A percentile compares a stretch with the other conserved stretches of the same genome.
phyloP scores from a whole-genome alignment of 2,329 filamentous ascomycete species.

The Escovopsis sp. region DNA sequence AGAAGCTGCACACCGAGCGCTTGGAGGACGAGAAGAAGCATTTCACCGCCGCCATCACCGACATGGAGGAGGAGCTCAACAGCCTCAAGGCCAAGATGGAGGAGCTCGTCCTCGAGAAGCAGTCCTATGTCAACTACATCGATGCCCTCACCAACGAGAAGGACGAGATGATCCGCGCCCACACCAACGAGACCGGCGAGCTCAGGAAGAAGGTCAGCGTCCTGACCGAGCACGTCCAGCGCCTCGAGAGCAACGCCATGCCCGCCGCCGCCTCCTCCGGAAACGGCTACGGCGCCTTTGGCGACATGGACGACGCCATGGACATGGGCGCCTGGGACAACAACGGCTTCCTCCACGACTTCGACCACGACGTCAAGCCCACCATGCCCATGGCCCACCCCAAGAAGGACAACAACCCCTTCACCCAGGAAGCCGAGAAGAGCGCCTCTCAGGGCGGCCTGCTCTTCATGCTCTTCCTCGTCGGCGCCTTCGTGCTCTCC shows the following conservation, averaged over 20 bases:
- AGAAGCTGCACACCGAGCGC: conserved; percentile 95
- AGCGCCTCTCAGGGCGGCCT: conserved; percentile 63
- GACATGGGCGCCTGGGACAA: conserved; percentile 74
- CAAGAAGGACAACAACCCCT: conserved; percentile 27
- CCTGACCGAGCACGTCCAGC: conserved; percentile 57
- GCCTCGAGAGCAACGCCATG: conserved; percentile 47
- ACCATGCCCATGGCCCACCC: conserved; percentile 42
- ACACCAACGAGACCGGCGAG: conserved; percentile 82
- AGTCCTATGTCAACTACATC: conserved; percentile 60
- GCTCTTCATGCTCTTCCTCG: conserved; percentile 89
- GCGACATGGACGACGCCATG: conserved; percentile 63
- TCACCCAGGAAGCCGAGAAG: conserved; percentile 37
- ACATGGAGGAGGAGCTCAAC: conserved; percentile 64
- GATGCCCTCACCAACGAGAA: conserved; percentile 71
- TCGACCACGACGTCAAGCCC: conserved; percentile 50
- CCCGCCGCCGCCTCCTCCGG: conserved; percentile 21
- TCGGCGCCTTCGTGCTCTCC: conserved; percentile 89
- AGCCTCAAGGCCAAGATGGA: conserved; percentile 55
- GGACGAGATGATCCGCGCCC: conserved; percentile 74
- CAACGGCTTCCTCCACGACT: conserved; percentile 56
- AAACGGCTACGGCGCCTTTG: conserved; percentile 56
- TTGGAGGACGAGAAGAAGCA: conserved; percentile 95
- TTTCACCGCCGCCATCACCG: conserved; percentile 59
- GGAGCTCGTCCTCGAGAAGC: conserved; percentile 57
- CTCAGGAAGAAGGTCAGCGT: conserved; percentile 85